Base-by-base conservation (phyloP, 495 filamentous ascomycete genomes). In the Aspergillus heteromorphus region DNA sequence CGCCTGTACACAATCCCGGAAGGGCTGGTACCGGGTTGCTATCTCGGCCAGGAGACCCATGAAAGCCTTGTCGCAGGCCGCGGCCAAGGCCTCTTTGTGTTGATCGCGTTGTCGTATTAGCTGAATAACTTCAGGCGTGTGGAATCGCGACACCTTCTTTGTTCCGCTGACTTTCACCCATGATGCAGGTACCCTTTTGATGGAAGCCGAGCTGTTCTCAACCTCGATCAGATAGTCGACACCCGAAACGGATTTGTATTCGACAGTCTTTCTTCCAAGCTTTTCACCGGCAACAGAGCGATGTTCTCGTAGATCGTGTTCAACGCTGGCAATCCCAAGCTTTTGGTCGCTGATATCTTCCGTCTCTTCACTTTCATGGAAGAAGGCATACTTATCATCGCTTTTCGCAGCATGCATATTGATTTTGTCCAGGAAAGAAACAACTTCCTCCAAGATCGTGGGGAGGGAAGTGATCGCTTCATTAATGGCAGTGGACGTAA, bases 171-270 rank as follows among this genome's bases (percentile, higher is more conserved):
- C 88, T 71, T 97, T 97, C 34, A 79, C 76, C 93, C 93, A 99
- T 4, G 87, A 92, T 42, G 93, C 92, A 7, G 93, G 93, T 9
- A 99, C 88, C 38, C 85, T 80, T 63, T 88, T 92, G 47, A 96
- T 73, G 41, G 87, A 79, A 0, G 79, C 59, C 17, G 77, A 79
- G 10, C 65, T 79, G 65, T 96, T 97, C 49, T 87, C 79, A 14
- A 99, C 83, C 67, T 97, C 95, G 64, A 97, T 86, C 6, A 97
- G 82, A 66, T 92, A 97, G 62, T 99, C 93, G 49, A 99, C 93
- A 1, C 90, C 91, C 11, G 89, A 78, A 2, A 92, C 87, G 1
- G 87, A 90, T 10, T 84, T 80, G 62, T 96, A 97, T 1, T 79
- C 76, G 2, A 92, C 81, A 16, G 77, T 80, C 59, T 82, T 87